Base-by-base conservation (phyloP, 805 yeast species). In the Teunomyces kruisii region DNA sequence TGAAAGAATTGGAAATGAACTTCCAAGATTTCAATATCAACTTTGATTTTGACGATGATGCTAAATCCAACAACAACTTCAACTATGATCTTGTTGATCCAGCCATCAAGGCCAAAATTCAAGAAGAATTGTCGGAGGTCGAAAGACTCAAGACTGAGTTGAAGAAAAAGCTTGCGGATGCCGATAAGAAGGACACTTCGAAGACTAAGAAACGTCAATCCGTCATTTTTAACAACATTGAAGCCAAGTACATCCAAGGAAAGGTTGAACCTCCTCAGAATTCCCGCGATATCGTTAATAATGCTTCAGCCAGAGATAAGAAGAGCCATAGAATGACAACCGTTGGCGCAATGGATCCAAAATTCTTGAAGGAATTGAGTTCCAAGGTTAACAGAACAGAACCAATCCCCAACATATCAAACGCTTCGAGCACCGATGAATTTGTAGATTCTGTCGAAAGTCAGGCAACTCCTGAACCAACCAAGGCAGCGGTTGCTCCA, bases 1-100 rank as follows among this genome's bases (percentile, higher is more conserved):
- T 91, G 45, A 70, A 78, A 29, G 86, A 84, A 50, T 73, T 91
- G 43, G 94, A 88, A 58, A 68, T 70, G 19, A 76, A 79, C 46
- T 84, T 86, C 55, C 76, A 81, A 46, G 86, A 81, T 53, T 77
- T 84, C 56, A 80, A 84, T 45, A 78, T 82, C 42, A 81, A 79
- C 49, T 81, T 82, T 50, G 55, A 51, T 31, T 45, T 57, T 17
- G 51, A 50, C 7, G 61, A 53, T 9, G 54, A 49, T 1, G 19
- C 47, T 17, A 40, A 53, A 14, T 40, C 46, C 44, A 47, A 48
- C 28, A 48, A 48, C 16, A 49, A 33, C n/a, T 32, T 40, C 16
- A 27, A 43, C 32, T 57, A 53, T n/a, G 46, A 49, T n/a, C 27
- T 24, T 3, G 58, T 64, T 17, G 75, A 71, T 46, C 62, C 70